Base-by-base conservation (phyloP, 805 yeast species). In the Metschnikowia anglica region DNA sequence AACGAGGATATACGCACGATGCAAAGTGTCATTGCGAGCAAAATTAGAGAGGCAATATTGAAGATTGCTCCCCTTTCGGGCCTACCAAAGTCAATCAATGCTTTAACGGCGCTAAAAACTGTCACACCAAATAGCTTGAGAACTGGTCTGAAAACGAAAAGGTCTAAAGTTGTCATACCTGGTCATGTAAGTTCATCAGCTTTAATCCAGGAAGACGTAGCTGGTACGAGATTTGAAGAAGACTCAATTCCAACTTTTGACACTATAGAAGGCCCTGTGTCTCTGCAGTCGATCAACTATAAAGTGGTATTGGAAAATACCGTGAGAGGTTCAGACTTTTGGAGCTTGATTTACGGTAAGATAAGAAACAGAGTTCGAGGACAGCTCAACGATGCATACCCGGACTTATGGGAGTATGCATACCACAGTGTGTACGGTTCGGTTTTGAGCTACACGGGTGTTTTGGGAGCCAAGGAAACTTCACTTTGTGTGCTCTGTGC, bases 21-120 rank as follows among this genome's bases (percentile, higher is more conserved):
- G 13, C 74, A 70, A 47, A 46, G 49, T 9, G 47, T 48, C 12
- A 23, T 70, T 16, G 72, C 90, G 0, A 68, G 70, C 30, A 77
- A 83, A 51, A 68, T 85, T 40, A 70, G 95, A 46, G 97, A 90
- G 55, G 81, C 89, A 7, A 65, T 90, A 2, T 65, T 90, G 55
- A 90, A 89, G 57, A 73, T 88, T 3, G 75, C 85, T 0, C 95
- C 96, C 0, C 65, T 90, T 34, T 79, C 81, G 12, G 97, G 97
- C 0, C 70, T 89, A 11, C 97, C 97, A 1, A 83, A 82, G 52
- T 78, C 89, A 1, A 90, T 90, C 60, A 90, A 89, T 60, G 76
- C 95, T 1, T 64, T 90, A 55, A 83, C 78, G 54, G 70, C 73
- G 13, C 67, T 89, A 43, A 79, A 78, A 46, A 74, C 74, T 20